These are phyloP conservation scores for Sporothrix pallida DNA, from an alignment of 2,329 filamentous ascomycete species.

Conservation along the genomic window DNA sequence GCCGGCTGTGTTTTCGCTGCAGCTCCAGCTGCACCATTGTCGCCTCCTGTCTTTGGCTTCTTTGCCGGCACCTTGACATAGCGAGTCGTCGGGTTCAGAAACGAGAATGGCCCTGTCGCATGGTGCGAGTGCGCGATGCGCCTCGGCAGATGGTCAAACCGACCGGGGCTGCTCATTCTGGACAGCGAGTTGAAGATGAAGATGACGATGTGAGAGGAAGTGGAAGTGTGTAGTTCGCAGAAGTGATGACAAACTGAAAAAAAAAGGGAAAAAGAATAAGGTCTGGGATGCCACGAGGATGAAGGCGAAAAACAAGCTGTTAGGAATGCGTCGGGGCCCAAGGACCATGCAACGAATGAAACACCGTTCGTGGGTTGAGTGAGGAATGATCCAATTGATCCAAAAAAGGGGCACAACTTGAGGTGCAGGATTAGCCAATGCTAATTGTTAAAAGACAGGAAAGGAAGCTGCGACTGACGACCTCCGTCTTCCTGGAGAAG, in stretches of 20 bases:
- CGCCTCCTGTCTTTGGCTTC: not conserved
- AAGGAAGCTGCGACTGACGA: not conserved
- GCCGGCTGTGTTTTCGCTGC: not conserved
- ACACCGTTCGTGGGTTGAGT: not conserved
- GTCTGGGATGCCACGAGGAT: not conserved
- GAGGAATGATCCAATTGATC: not conserved
- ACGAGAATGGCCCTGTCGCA: constrained; percentile 22
- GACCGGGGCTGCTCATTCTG: constrained; percentile 12
- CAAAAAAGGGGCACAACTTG: not conserved
- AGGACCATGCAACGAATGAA: no score
- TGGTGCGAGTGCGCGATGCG: constrained; percentile 30
- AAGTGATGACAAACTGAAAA: not conserved
- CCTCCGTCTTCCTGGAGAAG: not conserved
- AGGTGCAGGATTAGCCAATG: not conserved
- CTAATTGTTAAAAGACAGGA: not conserved
- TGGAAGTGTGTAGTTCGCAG: no score
- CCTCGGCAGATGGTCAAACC: constrained; percentile 29
- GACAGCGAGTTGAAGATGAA: not conserved
- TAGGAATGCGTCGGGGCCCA: not conserved
- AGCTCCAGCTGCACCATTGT: not conserved
- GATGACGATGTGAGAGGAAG: not conserved
- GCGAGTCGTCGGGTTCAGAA: constrained; percentile 39
- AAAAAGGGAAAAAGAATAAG: not conserved
- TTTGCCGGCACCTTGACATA: constrained; percentile 35
- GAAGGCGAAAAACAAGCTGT: not conserved